Evolutionary conservation across 495 filamentous ascomycete species (phyloP).

Genomic region (Hyaloscypha hepaticicola): DNA sequence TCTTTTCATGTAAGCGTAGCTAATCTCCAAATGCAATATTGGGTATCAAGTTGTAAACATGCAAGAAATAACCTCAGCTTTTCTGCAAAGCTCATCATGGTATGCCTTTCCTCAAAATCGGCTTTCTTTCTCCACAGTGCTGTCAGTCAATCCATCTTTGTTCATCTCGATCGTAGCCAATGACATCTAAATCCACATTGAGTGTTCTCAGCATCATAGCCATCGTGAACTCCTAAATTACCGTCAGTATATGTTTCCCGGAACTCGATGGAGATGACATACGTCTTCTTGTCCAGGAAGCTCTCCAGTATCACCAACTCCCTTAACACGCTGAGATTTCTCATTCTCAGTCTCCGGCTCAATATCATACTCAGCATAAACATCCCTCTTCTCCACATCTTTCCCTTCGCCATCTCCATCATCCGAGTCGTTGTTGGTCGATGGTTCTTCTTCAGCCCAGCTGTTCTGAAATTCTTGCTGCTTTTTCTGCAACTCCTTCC

Average conservation of each 20-base stretch:
- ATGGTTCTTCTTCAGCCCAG: slow-evolving; percentile 34
- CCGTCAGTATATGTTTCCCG: slow-evolving; percentile 16
- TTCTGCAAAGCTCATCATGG: neutral
- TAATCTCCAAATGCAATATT: neutral
- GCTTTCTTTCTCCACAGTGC: neutral
- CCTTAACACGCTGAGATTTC: slow-evolving; percentile 30
- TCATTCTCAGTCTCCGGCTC: slow-evolving; percentile 32
- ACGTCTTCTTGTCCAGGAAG: slow-evolving; percentile 30
- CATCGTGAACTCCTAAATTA: slow-evolving; percentile 64
- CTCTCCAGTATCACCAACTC: slow-evolving; percentile 29
- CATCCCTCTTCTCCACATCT: slow-evolving; percentile 38
- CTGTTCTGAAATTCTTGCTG: slow-evolving; percentile 36
- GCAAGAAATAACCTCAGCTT: neutral
- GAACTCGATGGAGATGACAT: slow-evolving; percentile 1
- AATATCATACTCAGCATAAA: slow-evolving; percentile 32
- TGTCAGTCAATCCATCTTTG: slow-evolving; percentile 53
- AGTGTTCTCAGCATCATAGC: slow-evolving; percentile 68
- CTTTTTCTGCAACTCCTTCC: slow-evolving; percentile 45
- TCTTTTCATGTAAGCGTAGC: neutral
- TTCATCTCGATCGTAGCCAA: slow-evolving; percentile 58
- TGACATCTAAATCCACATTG: slow-evolving; percentile 60
- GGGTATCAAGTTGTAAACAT: neutral
- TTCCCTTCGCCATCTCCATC: slow-evolving; percentile 35
- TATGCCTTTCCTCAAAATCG: neutral
- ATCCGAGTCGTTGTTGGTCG: slow-evolving; percentile 33